phyloP scores from a whole-genome alignment of 2,329 filamentous ascomycete genomes.

The Fusarium verrucosum region DNA sequence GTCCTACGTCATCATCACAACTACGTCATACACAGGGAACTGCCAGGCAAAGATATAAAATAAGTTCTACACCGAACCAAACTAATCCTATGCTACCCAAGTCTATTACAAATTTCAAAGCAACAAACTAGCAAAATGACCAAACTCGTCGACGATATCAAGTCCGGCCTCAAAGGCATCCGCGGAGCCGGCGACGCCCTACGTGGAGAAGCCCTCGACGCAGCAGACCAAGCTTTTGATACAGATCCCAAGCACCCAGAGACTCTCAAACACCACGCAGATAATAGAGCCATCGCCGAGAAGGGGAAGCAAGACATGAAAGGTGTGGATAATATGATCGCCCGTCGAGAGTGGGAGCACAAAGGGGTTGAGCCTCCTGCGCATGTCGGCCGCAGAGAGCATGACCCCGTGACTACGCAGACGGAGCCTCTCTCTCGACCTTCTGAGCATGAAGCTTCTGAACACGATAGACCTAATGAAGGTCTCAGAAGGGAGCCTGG shows the following conservation, averaged over 20 bases:
- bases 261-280: not conserved
- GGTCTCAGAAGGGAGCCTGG: conserved; percentile 16
- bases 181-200: conserved; percentile 39
- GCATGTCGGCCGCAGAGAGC: conserved; percentile 1
- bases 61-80: not conserved
- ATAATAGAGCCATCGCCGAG: conserved; percentile 22
- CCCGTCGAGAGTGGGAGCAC: conserved; percentile 32
- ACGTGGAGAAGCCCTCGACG: conserved; percentile 30
- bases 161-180: conserved; percentile 39
- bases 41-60: too few species aligned
- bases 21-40: not conserved
- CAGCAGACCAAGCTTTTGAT: conserved; percentile 37
- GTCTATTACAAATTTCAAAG: not conserved
- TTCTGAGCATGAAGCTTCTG: not conserved
- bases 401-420: not conserved
- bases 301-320: conserved; percentile 37
- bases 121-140: conserved; percentile 19
- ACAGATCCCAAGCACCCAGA: conserved; percentile 25
- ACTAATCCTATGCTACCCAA: too few species aligned
- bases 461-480: conserved; percentile 9
- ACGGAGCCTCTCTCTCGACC: not conserved
- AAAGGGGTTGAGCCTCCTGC: conserved; percentile 17
- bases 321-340: conserved; percentile 30
- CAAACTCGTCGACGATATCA: conserved; percentile 38
- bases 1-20: not conserved